Percentiles rank a stretch among this genome's conserved stretches.
phyloP scores from a whole-genome alignment of 2,329 filamentous ascomycete genomes.

The Pestalotiopsis sp. region DNA sequence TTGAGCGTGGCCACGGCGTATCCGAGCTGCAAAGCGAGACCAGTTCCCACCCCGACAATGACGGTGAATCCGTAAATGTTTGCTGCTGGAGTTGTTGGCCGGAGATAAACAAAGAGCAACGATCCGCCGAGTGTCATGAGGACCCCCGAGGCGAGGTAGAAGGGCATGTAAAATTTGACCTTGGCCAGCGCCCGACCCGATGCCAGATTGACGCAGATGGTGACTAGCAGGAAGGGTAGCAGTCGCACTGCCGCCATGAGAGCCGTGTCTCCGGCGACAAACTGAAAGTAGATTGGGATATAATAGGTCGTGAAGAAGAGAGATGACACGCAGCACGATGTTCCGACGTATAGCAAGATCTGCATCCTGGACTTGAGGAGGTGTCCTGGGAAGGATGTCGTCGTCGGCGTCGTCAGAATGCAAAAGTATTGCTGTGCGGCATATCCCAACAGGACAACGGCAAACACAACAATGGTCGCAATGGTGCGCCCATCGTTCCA shows the following conservation, averaged over 20 bases:
- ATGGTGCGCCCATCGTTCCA: conserved; percentile 48
- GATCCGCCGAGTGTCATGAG: conserved; percentile 35
- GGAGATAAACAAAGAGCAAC: conserved; percentile 25
- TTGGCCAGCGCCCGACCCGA: conserved; percentile 22
- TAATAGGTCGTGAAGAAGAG: conserved; percentile 42
- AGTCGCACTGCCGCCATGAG: conserved; percentile 41
- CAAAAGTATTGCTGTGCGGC: conserved; percentile 42
- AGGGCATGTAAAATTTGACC: conserved; percentile 34
- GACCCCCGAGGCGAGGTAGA: conserved; percentile 36
- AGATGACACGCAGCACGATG: conserved; percentile 21
- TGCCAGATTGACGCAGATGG: conserved; percentile 33
- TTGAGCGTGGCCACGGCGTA: conserved; percentile 28
- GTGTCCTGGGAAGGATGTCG: conserved; percentile 46
- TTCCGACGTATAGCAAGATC: conserved; percentile 40
- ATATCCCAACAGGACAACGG: conserved; percentile 42
- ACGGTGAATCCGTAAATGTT: conserved; percentile 36
- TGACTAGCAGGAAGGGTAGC: conserved; percentile 37
- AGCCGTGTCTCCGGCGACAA: conserved; percentile 38
- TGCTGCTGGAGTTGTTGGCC: conserved; percentile 15
- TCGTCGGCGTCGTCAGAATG: conserved; percentile 37
- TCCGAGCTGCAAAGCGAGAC: conserved; percentile 20
- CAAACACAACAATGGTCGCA: conserved; percentile 43
- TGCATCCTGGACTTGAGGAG: not conserved
- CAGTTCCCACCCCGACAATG: conserved; percentile 40
- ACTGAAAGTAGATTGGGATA: conserved; percentile 54